Base-by-base conservation (phyloP, 176 grass and related monocot species). In the Musa troglodytarum region DNA sequence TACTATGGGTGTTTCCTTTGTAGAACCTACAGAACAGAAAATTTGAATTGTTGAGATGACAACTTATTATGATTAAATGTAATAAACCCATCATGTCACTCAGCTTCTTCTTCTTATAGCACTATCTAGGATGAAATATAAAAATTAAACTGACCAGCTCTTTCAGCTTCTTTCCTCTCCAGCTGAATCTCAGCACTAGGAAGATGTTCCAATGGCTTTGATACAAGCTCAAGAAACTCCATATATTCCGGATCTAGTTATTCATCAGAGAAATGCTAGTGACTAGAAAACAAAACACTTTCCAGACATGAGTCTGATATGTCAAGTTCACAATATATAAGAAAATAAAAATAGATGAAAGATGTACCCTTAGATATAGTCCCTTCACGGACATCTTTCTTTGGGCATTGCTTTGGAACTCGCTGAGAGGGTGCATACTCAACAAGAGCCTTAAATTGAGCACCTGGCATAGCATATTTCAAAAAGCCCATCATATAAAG, bases 91-190 rank as follows among this genome's bases (percentile, higher is more conserved):
- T 28, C 13, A 16, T 10, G 17, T 34, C 17, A 75, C 1, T 2
- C 15, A 69, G 67, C 11, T 25, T 25, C 9, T 9, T 9, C 16
- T 14, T 55, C 34, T 6, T 43, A 22, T 74, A 74, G 23, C 53
- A 74, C 66, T 69, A 69, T 69, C 66, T 69, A 69, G 8, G 67
- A 69, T 69, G 28, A 20, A 20, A 50, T n/a, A 16, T 20, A 69
- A n/a, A 68, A 53, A n/a, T 50, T n/a, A 10, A 69, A 80, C 55
- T 26, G 19, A 80, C 78, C 78, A 52, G 78, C 69, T 63, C 78
- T 80, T 80, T 80, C 78, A 63, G 78, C 78, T 80, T 80, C 78
- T 73, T 80, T 80, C 54, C 78, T 80, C 49, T 80, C 78, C 56
- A 80, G 21, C 68, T 80, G 78, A 80, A 80, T 80, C 68, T 80